Evolutionary conservation across 768 basidiomycete genomes (phyloP).

Genomic region (Asterophora lycoperdoides): DNA sequence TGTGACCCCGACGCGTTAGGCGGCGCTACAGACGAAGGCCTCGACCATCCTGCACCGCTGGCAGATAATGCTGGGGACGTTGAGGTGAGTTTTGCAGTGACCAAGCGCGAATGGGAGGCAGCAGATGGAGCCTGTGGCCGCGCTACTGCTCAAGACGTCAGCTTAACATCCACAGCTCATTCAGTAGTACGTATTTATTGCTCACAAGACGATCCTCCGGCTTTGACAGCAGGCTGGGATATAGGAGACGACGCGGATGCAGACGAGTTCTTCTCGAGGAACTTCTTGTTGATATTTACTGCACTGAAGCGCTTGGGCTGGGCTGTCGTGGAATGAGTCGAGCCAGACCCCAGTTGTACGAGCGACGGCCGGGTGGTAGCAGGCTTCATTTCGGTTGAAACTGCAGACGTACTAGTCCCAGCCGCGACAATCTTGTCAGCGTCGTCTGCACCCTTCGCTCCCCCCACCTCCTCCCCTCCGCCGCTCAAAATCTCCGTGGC

Average conservation of each 20-base stretch:
- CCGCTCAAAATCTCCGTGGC: conserved; percentile 24
- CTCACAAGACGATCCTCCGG: conserved; percentile 52
- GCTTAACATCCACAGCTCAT: conserved; percentile 9
- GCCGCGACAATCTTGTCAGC: conserved; percentile 2
- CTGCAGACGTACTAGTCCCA: conserved; percentile 7
- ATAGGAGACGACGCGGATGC: conserved; percentile 45
- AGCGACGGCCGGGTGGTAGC: conserved; percentile 39
- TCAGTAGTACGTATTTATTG: conserved; percentile 9
- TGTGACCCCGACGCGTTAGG: conserved; percentile 38
- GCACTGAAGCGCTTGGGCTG: conserved; percentile 84
- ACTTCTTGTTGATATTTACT: conserved; percentile 94
- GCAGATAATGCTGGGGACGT: conserved; percentile 52
- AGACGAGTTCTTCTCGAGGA: conserved; percentile 83
- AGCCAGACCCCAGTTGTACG: conserved; percentile 40
- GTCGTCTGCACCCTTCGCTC: conserved; percentile 10
- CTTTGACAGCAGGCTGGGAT: conserved; percentile 43
- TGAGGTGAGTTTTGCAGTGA: conserved; percentile 83
- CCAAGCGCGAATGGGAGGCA: conserved; percentile 69
- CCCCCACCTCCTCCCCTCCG: conserved; percentile 20
- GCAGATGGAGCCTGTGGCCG: conserved; percentile 55
- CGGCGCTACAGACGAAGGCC: conserved; percentile 70
- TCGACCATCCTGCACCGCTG: conserved; percentile 70
- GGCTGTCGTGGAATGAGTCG: conserved; percentile 30
- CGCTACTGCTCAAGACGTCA: conserved; percentile 33
- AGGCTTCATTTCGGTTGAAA: conserved; percentile 19